Percentiles rank a stretch among this genome's conserved stretches.
phyloP scores from a whole-genome alignment of 805 yeast species.

The Millerozyma miso region DNA sequence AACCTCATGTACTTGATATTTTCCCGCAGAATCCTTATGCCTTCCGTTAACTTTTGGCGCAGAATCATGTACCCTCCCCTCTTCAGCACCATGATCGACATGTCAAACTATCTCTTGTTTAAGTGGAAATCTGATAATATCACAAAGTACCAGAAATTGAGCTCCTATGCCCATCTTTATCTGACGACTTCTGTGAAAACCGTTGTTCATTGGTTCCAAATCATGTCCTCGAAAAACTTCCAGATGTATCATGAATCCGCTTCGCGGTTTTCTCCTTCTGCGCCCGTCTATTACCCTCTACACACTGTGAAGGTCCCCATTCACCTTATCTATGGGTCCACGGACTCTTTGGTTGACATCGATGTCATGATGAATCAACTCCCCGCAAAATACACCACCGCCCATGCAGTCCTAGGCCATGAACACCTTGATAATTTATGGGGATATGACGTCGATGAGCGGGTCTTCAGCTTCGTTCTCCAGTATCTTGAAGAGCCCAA shows the following conservation, averaged over 20 bases:
- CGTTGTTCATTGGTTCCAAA: conserved; percentile 96
- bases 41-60: conserved; percentile 80
- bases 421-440: conserved; percentile 90
- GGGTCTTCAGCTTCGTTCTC: conserved; percentile 32
- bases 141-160: conserved; percentile 62
- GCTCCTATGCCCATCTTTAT: conserved; percentile 83
- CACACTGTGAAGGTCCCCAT: conserved; percentile 56
- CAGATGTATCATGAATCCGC: conserved; percentile 79
- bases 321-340: conserved; percentile 70
- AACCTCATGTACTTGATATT: conserved; percentile 64
- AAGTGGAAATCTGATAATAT: conserved; percentile 80
- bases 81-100: conserved; percentile 67
- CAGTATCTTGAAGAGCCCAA: conserved; percentile 13
- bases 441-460: conserved; percentile 60
- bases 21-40: conserved; percentile 69
- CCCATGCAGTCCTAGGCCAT: conserved; percentile 59
- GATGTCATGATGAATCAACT: conserved; percentile 65
- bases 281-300: conserved; percentile 37
- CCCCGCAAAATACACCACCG: conserved; percentile 48
- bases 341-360: conserved; percentile 84
- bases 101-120: conserved; percentile 62
- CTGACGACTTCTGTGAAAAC: conserved; percentile 89
- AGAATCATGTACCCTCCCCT: conserved; percentile 71
- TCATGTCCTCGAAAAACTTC: conserved; percentile 68
- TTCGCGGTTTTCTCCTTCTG: conserved; percentile 18